Conservation (phyloP, 805 yeast genomes). For the Sugiyamaella valdiviana region DNA sequence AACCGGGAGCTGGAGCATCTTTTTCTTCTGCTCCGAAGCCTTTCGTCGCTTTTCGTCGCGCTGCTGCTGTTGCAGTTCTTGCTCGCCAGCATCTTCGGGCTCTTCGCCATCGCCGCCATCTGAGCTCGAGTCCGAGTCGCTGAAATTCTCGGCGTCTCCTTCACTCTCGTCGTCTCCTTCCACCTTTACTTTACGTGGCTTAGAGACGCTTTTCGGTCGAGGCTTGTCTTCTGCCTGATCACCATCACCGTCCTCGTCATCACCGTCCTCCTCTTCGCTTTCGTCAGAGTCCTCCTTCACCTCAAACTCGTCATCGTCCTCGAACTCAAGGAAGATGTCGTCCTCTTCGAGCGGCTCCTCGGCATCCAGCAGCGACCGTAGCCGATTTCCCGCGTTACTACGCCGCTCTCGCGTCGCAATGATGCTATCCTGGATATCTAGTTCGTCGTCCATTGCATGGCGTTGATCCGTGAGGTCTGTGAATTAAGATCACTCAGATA, state of each 20-base stretch:
- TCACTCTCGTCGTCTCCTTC: slow-evolving; percentile 17
- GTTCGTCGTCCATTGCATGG: slow-evolving; percentile 5
- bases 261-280: slow-evolving; percentile 23
- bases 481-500: neutral
- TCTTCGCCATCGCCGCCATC: slow-evolving; percentile 45
- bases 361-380: slow-evolving; percentile 64
- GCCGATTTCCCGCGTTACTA: slow-evolving; percentile 83
- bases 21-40: slow-evolving; percentile 28
- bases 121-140: slow-evolving; percentile 41
- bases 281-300: slow-evolving; percentile 27
- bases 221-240: slow-evolving; percentile 19
- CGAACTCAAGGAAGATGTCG: slow-evolving; percentile 51
- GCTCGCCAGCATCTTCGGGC: slow-evolving; percentile 60
- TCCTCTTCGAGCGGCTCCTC: slow-evolving; percentile 58
- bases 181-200: slow-evolving; percentile 12
- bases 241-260: slow-evolving; percentile 20
- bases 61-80: slow-evolving; percentile 45
- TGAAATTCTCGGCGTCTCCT: slow-evolving; percentile 40
- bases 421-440: slow-evolving; percentile 46
- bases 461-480: neutral
- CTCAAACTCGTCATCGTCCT: slow-evolving; percentile 39
- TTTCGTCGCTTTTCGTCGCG: slow-evolving; percentile 28
- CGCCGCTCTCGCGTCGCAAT: slow-evolving; percentile 73
- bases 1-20: slow-evolving; percentile 31
- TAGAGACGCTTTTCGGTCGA: slow-evolving; percentile 7